Conservation (phyloP, 2,329 filamentous ascomycete genomes). For the Ophidiomyces ophidiicola region DNA sequence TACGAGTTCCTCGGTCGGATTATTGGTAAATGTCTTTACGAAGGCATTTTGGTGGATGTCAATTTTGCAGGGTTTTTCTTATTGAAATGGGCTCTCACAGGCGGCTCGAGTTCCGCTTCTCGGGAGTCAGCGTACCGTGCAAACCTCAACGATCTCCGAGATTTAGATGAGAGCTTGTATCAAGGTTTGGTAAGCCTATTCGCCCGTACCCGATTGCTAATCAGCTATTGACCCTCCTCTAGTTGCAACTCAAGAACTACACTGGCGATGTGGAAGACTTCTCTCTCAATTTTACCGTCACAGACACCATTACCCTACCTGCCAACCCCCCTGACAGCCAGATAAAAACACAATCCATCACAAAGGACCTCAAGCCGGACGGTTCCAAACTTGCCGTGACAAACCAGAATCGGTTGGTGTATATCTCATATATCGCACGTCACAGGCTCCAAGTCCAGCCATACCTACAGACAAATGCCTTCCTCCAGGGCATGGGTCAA, state of each 20-base stretch:
- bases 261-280: slow-evolving; percentile 68
- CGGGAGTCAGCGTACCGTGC: slow-evolving; percentile 66
- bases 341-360: slow-evolving; percentile 34
- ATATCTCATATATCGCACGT: slow-evolving; percentile 80
- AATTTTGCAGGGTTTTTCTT: slow-evolving; percentile 92
- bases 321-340: slow-evolving; percentile 32
- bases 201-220: background rate
- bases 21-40: slow-evolving; percentile 92
- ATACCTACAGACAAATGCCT: slow-evolving; percentile 68
- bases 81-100: slow-evolving; percentile 79
- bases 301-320: slow-evolving; percentile 50
- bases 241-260: slow-evolving; percentile 69
- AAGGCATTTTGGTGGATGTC: slow-evolving; percentile 88
- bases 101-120: slow-evolving; percentile 49
- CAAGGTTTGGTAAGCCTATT: slow-evolving; percentile 54
- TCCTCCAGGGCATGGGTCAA: slow-evolving; percentile 69
- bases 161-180: slow-evolving; percentile 83
- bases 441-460: slow-evolving; percentile 77
- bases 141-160: slow-evolving; percentile 87
- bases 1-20: slow-evolving; percentile 90
- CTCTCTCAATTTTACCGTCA: slow-evolving; percentile 77
- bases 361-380: slow-evolving; percentile 61
- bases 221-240: no score
- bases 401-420: slow-evolving; percentile 85
- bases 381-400: slow-evolving; percentile 70